Evolutionary conservation across 352 stramenopile genomes (phyloP).

Genomic region (Pythium dissimile): DNA sequence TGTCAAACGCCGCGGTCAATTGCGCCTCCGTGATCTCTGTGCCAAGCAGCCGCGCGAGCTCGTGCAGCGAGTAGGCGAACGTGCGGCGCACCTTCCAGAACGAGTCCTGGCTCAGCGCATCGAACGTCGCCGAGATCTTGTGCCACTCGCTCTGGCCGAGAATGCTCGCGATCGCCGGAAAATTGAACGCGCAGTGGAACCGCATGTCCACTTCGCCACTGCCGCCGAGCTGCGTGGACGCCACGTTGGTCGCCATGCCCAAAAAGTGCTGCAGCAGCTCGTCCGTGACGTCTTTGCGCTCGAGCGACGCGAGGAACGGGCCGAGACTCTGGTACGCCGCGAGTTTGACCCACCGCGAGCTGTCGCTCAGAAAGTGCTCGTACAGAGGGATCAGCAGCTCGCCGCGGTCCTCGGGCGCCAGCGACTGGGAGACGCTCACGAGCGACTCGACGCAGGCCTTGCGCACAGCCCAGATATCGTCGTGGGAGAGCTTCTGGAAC

Average conservation of each 20-base stretch:
- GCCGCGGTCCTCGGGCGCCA: conserved; percentile 70
- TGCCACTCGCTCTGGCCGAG: conserved; percentile 65
- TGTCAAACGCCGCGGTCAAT: conserved; percentile 78
- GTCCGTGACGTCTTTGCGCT: conserved; percentile 77
- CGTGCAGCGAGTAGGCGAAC: conserved; percentile 91
- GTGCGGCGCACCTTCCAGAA: conserved; percentile 91
- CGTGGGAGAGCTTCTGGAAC: conserved; percentile 88
- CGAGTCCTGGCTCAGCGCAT: conserved; percentile 68
- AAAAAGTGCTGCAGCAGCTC: conserved; percentile 80
- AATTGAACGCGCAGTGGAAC: conserved; percentile 91
- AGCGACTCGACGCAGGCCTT: conserved; percentile 92
- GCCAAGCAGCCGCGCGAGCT: conserved; percentile 79
- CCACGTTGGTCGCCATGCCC: conserved; percentile 71
- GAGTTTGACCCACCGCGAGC: conserved; percentile 92
- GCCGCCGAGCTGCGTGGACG: conserved; percentile 52
- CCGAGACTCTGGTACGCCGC: conserved; percentile 91
- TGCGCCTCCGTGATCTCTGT: conserved; percentile 76
- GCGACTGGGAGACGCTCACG: conserved; percentile 81
- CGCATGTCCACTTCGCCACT: conserved; percentile 86
- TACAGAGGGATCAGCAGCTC: conserved; percentile 87
- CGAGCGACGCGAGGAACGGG: conserved; percentile 77
- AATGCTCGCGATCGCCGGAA: conserved; percentile 86
- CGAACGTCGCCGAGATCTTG: conserved; percentile 79
- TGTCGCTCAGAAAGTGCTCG: conserved; percentile 84
- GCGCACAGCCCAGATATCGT: conserved; percentile 94